phyloP scores from a whole-genome alignment of 202 grass and related monocot genomes.

The Cymbopogon flexuosus region DNA sequence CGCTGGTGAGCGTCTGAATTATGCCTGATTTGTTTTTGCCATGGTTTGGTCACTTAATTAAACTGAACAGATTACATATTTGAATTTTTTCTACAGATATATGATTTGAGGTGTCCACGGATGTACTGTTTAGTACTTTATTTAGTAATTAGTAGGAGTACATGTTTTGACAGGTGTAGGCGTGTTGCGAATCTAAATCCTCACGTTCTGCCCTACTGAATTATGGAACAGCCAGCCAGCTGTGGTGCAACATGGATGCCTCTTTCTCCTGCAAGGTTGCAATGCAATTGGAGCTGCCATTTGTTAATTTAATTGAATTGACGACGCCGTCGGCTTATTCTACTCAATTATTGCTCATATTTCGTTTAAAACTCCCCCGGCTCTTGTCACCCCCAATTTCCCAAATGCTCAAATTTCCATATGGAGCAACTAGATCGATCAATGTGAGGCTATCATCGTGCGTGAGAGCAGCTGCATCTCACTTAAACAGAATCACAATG shows the following conservation, averaged over 20 bases:
- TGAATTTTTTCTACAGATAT: too few species aligned
- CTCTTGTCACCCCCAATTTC: neutral
- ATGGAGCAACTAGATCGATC: neutral
- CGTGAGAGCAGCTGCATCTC: too few species aligned
- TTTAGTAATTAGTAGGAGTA: too few species aligned
- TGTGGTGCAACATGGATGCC: neutral
- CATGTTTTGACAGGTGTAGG: neutral
- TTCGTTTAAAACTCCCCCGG: neutral
- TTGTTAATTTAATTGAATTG: neutral
- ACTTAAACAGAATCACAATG: too few species aligned
- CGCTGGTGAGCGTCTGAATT: too few species aligned
- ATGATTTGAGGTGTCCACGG: too few species aligned
- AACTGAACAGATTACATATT: too few species aligned
- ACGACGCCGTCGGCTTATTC: neutral
- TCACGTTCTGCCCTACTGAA: neutral
- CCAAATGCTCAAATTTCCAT: neutral
- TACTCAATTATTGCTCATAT: neutral
- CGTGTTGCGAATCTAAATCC: neutral
- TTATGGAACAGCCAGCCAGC: neutral
- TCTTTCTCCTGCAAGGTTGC: neutral
- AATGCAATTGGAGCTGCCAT: neutral
- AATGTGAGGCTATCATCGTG: too few species aligned
- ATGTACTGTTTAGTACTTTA: too few species aligned
- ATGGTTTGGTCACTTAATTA: too few species aligned
- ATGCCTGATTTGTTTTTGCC: too few species aligned